Conservation (phyloP, 495 filamentous ascomycete species). For the Hypoxylon trugodes region DNA sequence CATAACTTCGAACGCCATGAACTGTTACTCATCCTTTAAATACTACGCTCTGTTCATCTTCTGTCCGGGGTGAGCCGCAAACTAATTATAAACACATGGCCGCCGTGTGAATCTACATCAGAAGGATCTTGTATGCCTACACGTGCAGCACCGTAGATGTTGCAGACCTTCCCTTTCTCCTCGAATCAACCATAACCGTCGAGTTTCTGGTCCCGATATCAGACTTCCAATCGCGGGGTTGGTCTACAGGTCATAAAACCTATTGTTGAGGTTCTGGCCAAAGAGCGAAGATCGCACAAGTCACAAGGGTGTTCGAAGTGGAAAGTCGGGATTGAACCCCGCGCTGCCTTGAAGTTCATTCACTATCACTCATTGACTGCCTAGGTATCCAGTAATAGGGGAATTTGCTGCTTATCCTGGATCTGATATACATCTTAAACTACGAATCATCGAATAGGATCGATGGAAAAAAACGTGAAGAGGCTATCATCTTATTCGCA, state of each 20-base stretch:
- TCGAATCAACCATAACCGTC: constrained; percentile 10
- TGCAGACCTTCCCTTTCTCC: constrained; percentile 16
- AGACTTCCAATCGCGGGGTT: constrained; percentile 26
- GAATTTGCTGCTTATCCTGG: too few species aligned
- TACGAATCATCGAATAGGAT: too few species aligned
- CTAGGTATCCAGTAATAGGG: too few species aligned
- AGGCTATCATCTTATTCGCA: constrained; percentile 17
- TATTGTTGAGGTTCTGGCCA: constrained; percentile 2
- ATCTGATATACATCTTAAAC: too few species aligned
- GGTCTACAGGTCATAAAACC: constrained; percentile 1
- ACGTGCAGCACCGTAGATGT: constrained; percentile 11
- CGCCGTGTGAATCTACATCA: constrained; percentile 6
- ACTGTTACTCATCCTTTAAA: constrained; percentile 4
- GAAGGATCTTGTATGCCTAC: constrained; percentile 27
- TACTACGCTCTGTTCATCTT: constrained; percentile 16
- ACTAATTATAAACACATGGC: constrained; percentile 27
- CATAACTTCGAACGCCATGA: constrained; percentile 20
- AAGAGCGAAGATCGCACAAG: too few species aligned
- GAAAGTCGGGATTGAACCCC: too few species aligned
- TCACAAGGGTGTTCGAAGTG: too few species aligned
- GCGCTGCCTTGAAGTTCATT: too few species aligned
- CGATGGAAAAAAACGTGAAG: too few species aligned
- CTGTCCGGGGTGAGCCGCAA: not conserved
- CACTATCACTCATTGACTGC: too few species aligned
- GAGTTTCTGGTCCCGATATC: constrained; percentile 14